Base-by-base conservation (phyloP, 306 rosid genomes). In the Ceratonia siliqua region DNA sequence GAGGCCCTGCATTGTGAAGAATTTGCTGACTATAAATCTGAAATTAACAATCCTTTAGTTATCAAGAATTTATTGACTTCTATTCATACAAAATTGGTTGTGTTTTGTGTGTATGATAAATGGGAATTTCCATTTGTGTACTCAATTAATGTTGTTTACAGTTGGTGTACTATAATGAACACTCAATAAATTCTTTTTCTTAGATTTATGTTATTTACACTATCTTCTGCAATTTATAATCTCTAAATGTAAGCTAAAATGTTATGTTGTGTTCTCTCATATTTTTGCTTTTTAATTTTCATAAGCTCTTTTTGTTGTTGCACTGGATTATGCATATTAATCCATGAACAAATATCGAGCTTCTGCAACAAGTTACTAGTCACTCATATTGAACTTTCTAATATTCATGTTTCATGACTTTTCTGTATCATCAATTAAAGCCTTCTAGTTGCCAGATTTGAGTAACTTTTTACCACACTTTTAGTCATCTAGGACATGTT, bases 1-100 rank as follows among this genome's bases (percentile, higher is more conserved):
- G 78, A 48, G 56, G 72, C 80, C 56, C 18, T 77, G 74, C 84
- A 21, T 82, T 65, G 62, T 56, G 74, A 80, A 84, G 87, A 81
- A 76, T 59, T 82, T 81, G 83, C 87, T 28, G 84, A 72, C 79
- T 79, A 81, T 50, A 85, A 68, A 72, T 79, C 56, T 72, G 74
- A 87, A 54, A 79, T 32, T 82, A 78, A 75, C 64, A 76, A 39
- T 73, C 70, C 57, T 72, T 49, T 78, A 61, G 66, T 57, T 41
- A 46, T 75, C 79, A 69, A 64, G 80, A 83, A 68, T 75, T 50
- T 46, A 22, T 74, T 73, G 65, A 76, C 72, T 82, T 74, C 43
- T 39, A 39, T 66, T 72, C 35, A 48, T 69, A 5, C 48, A 45
- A 66, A 57, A 41, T 74, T 48, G 42, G 81, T 73, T 81, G 70